A percentile compares a stretch with the other conserved stretches of the same genome.
phyloP scores from a whole-genome alignment of 2,329 filamentous ascomycete genomes.

The Penicillium sp. region DNA sequence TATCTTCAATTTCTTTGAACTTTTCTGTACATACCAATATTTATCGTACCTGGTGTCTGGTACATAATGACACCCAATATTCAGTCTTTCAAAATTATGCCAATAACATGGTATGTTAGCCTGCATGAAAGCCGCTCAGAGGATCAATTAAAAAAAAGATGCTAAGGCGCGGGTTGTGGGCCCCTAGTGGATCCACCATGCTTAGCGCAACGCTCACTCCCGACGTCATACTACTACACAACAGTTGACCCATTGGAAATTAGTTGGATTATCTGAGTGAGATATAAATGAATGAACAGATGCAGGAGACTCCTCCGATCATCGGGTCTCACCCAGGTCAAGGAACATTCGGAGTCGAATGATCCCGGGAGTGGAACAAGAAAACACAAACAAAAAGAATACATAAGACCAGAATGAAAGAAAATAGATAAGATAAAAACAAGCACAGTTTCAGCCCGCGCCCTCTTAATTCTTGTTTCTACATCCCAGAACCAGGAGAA shows the following conservation, averaged over 20 bases:
- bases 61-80: not conserved
- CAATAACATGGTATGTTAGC: not conserved
- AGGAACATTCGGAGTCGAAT: slow-evolving; percentile 5
- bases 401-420: not conserved
- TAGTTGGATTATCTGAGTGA: not conserved
- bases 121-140: not conserved
- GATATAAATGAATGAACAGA: slow-evolving; percentile 15
- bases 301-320: not conserved
- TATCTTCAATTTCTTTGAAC: not conserved
- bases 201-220: slow-evolving; percentile 8
- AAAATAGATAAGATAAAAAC: not conserved
- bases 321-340: slow-evolving; percentile 3
- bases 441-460: slow-evolving; percentile 12
- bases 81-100: not conserved
- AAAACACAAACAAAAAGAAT: slow-evolving; percentile 14
- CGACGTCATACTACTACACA: not conserved
- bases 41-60: not conserved
- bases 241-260: not conserved
- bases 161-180: slow-evolving; percentile 15
- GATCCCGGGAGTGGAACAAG: not conserved
- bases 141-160: not conserved
- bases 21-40: not conserved
- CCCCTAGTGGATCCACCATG: slow-evolving; percentile 11
- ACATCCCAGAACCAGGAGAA: slow-evolving; percentile 19
- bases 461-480: slow-evolving; percentile 30